A percentile compares a stretch with the other conserved stretches of the same genome.
These are phyloP conservation scores for Stromatinia cepivora DNA, from an alignment of 2,329 filamentous ascomycete species.

Conservation along the genomic window DNA sequence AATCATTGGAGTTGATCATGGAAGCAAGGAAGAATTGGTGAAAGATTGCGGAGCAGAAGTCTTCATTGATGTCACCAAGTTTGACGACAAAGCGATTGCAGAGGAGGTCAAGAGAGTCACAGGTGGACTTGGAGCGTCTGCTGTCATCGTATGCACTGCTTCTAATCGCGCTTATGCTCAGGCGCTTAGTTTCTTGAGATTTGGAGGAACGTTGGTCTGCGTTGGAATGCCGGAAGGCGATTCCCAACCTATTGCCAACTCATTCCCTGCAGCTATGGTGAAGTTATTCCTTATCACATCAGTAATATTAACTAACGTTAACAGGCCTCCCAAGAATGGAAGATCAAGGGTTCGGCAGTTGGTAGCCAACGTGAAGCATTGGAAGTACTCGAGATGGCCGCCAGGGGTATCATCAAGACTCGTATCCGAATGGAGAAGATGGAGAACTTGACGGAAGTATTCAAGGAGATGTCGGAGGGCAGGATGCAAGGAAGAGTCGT, in stretches of 20 bases:
- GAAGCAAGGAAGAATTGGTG: constrained; percentile 58
- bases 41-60: constrained; percentile 63
- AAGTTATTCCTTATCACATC: background rate
- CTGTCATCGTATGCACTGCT: constrained; percentile 56
- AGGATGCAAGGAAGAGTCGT: constrained; percentile 50
- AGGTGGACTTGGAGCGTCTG: constrained; percentile 58
- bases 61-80: constrained; percentile 62
- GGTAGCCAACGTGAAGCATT: constrained; percentile 53
- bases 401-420: constrained; percentile 49
- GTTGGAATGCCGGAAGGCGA: constrained; percentile 53
- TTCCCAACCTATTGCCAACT: constrained; percentile 47
- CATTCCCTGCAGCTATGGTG: constrained; percentile 45
- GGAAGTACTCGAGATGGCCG: constrained; percentile 50
- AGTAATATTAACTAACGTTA: constrained; percentile 14
- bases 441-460: constrained; percentile 48
- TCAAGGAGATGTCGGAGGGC: constrained; percentile 48
- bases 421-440: constrained; percentile 49
- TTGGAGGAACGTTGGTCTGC: constrained; percentile 53
- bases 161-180: constrained; percentile 53
- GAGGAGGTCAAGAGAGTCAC: constrained; percentile 58
- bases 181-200: constrained; percentile 48
- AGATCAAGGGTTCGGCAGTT: constrained; percentile 52
- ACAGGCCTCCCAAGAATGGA: constrained; percentile 44
- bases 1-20: constrained; percentile 65
- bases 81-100: constrained; percentile 50